These are phyloP conservation scores for Dendrobium catenatum DNA, from an alignment of 106 monocot species.

Conservation along the genomic window DNA sequence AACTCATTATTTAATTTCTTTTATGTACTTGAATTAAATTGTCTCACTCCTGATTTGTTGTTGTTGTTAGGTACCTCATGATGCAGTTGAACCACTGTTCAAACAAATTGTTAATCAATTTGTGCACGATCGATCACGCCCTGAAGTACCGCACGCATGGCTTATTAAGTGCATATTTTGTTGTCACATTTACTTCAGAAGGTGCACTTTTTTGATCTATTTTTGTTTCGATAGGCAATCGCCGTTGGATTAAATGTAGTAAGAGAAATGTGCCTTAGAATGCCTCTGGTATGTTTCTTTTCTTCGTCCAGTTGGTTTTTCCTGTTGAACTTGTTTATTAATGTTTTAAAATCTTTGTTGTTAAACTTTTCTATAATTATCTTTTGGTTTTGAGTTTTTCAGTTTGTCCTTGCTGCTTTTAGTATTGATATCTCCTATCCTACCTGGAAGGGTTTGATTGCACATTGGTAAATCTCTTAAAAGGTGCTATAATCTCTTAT, in stretches of 20 bases:
- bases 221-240: conserved; percentile 55
- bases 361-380: neutral
- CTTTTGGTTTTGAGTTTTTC: neutral
- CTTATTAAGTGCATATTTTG: neutral
- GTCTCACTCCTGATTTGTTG: neutral
- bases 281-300: conserved; percentile 66
- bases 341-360: neutral
- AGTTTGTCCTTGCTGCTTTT: neutral
- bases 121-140: conserved; percentile 84
- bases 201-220: neutral
- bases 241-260: conserved; percentile 91
- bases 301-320: conserved; percentile 35
- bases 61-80: conserved; percentile 71
- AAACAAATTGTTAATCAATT: conserved; percentile 90
- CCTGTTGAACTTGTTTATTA: neutral
- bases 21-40: neutral
- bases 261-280: conserved; percentile 85
- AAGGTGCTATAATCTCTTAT: no score
- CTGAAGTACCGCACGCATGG: conserved; percentile 47
- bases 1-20: neutral
- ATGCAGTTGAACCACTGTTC: conserved; percentile 98
- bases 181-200: neutral
- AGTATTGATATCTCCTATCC: no score
- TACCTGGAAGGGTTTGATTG: no score
- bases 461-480: no score